Evolutionary conservation across 148 eudicot genomes (phyloP), one percentile per base, ranked within the genome.

Genomic region (Pouteria glomerata): DNA sequence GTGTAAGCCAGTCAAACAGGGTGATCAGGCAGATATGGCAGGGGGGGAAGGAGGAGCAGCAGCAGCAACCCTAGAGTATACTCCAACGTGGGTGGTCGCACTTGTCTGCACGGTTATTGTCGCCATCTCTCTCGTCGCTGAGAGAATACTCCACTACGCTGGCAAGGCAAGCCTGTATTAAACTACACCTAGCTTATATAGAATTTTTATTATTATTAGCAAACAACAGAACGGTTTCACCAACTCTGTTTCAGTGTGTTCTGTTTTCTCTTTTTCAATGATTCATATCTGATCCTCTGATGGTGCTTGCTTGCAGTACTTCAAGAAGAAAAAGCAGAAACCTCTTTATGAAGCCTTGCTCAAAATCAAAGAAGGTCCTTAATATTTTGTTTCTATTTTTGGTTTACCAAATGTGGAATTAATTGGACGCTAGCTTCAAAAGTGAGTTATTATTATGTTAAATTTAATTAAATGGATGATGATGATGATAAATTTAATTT

Each of bases 311-410:
- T 41, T 79, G 33, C 73, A 85, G 85, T 83, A 81, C 57, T 80
- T 89, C 69, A 71, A 79, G 73, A 83, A 62, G 79, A 81, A 79
- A 63, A 77, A 78, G 78, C 81, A 74, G n/a, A n/a, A n/a, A n/a
- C n/a, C n/a, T n/a, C n/a, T n/a, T n/a, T n/a, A n/a, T n/a, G n/a
- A n/a, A n/a, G 94, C 90, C 62, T 72, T 89, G 14, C 84, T 75
- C 42, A 89, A 86, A 70, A 80, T 89, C 70, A 86, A 85, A 83
- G 94, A 89, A 86, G 94, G 90, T 82, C n/a, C n/a, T n/a, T n/a
- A n/a, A n/a, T n/a, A n/a, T n/a, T n/a, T n/a, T n/a, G n/a, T n/a
- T n/a, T n/a, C n/a, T n/a, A n/a, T n/a, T n/a, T n/a, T n/a, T n/a
- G n/a, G n/a, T n/a, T n/a, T n/a, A n/a, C n/a, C n/a, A n/a, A n/a